These are phyloP conservation scores for Umbelopsis sp. DNA, from an alignment of 192 early-diverging fungal genomes.

Conservation along the genomic window DNA sequence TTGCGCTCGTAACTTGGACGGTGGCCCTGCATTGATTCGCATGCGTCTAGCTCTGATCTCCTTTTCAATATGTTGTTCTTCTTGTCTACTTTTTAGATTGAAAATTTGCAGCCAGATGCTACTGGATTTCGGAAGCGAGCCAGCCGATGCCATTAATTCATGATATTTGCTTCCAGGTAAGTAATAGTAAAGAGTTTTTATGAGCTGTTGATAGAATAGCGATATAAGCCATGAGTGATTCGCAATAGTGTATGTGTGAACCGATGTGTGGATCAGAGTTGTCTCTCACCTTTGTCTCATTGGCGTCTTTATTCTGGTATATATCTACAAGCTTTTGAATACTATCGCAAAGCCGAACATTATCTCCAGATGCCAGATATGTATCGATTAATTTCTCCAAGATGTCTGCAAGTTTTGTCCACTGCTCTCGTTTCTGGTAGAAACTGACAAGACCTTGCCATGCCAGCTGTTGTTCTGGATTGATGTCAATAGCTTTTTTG, in stretches of 20 bases:
- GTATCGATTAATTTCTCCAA: slow-evolving; percentile 21
- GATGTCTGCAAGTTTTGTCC: slow-evolving; percentile 31
- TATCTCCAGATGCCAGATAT: slow-evolving; percentile 34
- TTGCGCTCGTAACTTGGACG: slow-evolving; percentile 53
- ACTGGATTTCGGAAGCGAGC: slow-evolving; percentile 28
- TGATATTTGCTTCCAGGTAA: slow-evolving; percentile 49
- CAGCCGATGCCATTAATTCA: slow-evolving; percentile 33
- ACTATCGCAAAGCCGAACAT: slow-evolving; percentile 45
- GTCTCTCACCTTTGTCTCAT: slow-evolving; percentile 37
- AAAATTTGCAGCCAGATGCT: slow-evolving; percentile 19
- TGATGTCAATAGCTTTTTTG: slow-evolving; percentile 56
- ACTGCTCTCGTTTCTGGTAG: slow-evolving; percentile 57
- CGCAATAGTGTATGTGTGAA: not conserved
- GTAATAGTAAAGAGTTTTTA: slow-evolving; percentile 40
- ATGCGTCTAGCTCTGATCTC: slow-evolving; percentile 68
- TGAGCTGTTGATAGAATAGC: slow-evolving; percentile 1
- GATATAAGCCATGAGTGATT: not conserved
- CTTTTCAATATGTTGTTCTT: slow-evolving; percentile 51
- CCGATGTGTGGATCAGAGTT: not conserved
- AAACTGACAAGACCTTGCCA: slow-evolving; percentile 62
- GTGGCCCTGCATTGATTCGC: slow-evolving; percentile 67
- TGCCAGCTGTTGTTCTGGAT: slow-evolving; percentile 58
- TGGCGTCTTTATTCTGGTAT: slow-evolving; percentile 43
- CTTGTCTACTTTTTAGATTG: slow-evolving; percentile 32
- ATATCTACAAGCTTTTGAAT: slow-evolving; percentile 58